Evolutionary conservation across 1,284 basidiomycete genomes (phyloP).

Genomic region (Cryptococcus sp.): DNA sequence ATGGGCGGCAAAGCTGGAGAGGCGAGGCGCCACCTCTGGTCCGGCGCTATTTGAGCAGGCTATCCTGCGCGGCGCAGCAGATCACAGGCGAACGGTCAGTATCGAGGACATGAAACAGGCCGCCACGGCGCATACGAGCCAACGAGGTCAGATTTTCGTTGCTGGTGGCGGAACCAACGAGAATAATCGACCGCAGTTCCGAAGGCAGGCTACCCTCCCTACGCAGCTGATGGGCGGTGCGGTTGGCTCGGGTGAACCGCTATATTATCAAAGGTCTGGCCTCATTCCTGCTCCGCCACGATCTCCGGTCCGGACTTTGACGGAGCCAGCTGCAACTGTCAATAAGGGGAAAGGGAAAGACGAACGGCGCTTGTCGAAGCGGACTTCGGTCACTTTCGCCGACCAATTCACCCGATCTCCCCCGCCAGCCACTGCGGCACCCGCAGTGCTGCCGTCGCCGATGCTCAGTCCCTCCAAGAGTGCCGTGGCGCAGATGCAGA

Average conservation of each 20-base stretch:
- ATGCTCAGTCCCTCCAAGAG: no score
- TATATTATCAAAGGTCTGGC: neutral
- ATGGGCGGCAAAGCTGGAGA: neutral
- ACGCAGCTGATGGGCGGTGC: neutral
- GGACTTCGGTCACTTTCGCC: conserved; percentile 13
- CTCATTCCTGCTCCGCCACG: no score
- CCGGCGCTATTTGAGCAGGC: neutral
- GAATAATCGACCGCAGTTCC: neutral
- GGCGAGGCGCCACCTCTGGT: neutral
- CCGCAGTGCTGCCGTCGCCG: no score
- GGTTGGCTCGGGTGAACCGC: neutral
- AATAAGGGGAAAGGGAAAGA: no score
- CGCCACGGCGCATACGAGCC: neutral
- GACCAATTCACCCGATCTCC: conserved; percentile 5
- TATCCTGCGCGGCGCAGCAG: conserved; percentile 5
- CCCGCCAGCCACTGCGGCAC: neutral
- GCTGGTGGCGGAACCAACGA: neutral
- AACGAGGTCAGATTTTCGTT: neutral
- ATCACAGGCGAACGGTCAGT: conserved; percentile 16
- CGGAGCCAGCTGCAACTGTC: no score
- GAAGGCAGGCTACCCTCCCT: conserved; percentile 14
- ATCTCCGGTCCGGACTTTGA: no score
- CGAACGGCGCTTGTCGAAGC: neutral
- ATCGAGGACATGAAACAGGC: conserved; percentile 14
- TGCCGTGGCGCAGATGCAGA: no score